Percentiles rank a stretch among this genome's conserved stretches.
These are phyloP conservation scores for Phalaenopsis hybrid DNA, from an alignment of 116 monocot genomes.

Conservation along the genomic window DNA sequence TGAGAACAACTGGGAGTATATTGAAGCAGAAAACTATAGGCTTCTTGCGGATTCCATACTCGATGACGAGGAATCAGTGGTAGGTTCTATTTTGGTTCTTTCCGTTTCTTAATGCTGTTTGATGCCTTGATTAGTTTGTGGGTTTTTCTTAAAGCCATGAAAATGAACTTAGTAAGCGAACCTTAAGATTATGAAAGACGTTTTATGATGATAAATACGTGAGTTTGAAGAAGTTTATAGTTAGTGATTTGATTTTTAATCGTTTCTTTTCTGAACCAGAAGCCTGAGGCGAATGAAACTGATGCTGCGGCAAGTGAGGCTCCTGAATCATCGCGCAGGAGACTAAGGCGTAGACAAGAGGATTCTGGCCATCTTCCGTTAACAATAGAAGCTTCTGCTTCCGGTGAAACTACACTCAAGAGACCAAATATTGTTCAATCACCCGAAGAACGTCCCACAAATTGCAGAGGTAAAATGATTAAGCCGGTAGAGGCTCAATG, in stretches of 20 bases:
- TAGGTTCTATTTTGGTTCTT: not conserved
- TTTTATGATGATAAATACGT: not conserved
- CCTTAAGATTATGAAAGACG: not conserved
- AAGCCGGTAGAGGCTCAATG: not conserved
- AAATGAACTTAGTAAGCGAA: not conserved
- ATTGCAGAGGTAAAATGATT: conserved; percentile 2
- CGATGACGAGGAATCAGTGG: conserved; percentile 13
- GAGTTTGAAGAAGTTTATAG: not conserved
- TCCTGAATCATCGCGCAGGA: conserved; percentile 11
- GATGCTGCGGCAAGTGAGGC: conserved; percentile 8
- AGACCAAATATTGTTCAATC: conserved; percentile 9
- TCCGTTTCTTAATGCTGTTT: not conserved
- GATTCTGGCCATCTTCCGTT: conserved; percentile 1
- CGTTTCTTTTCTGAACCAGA: conserved; percentile 11
- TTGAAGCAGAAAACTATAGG: conserved; percentile 15
- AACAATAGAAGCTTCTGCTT: not conserved
- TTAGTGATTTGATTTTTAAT: conserved; percentile 1
- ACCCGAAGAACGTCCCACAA: not conserved
- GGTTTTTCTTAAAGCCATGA: not conserved
- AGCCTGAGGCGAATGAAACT: not conserved
- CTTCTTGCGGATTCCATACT: conserved; percentile 21
- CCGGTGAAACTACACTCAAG: conserved; percentile 8
- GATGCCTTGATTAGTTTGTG: not conserved
- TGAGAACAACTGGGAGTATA: conserved; percentile 16
- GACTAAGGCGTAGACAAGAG: conserved; percentile 14